Base-by-base conservation (phyloP, 768 basidiomycete genomes). In the Podaxis rugospora region DNA sequence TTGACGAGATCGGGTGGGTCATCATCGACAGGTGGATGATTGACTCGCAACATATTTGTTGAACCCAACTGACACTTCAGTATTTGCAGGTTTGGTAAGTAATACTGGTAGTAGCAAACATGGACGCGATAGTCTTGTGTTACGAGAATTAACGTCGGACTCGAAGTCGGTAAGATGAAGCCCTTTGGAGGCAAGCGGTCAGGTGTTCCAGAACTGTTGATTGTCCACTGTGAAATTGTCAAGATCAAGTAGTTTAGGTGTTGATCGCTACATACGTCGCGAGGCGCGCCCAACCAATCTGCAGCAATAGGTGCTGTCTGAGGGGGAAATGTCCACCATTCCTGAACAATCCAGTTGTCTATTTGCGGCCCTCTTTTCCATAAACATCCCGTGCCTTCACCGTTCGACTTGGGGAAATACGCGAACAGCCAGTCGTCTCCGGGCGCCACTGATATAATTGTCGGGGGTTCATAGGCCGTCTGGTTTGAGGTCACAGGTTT, bases 401-500 rank as follows among this genome's bases (percentile, higher is more conserved):
- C 69, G 25, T 78, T 80, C 32, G 74, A 74, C 42, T 85, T 78
- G 10, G 89, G 88, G 67, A 88, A 92, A 67, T 86, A 92, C 1
- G 89, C 89, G 66, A 90, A 91, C 4, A 92, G 68, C 84, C 82
- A 88, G 51, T 80, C 76, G 62, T 86, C 84, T 28, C 75, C 74
- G 2, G 87, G 79, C 4, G 85, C 81, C 18, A 84, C 78, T 5
- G 83, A 82, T 53, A 92, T 83, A 32, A 87, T 71, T 5, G 81
- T 81, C 0, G 89, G 85, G 5, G 89, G 83, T 16, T 81, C 79
- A 68, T 85, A 91, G 1, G 79, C 76, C 10, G 71, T 58, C 5
- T 82, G 75, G 0, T 80, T 73, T 21, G 74, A 69, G n/a, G 76
- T 63, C 47, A 90, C 71, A 14, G 76, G 80, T 11, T 75, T 63